Base-by-base conservation (phyloP, 2,329 filamentous ascomycete genomes). In the Calonectria pauciramosa region DNA sequence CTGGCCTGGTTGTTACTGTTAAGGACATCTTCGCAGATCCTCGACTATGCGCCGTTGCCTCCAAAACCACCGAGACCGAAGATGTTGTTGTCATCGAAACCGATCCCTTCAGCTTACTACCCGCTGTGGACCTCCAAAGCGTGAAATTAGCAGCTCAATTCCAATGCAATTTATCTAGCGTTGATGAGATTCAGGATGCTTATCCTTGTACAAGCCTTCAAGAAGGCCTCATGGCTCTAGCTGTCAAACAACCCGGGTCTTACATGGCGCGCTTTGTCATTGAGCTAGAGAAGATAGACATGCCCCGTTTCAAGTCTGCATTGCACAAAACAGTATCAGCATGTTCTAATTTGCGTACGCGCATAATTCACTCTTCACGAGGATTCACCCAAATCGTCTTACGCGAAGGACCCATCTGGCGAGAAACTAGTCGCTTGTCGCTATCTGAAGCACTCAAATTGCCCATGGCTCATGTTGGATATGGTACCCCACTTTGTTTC, bases 1-100 rank as follows among this genome's bases (percentile, higher is more conserved):
- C 2, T 7, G 60, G 69, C 0, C 7, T 72, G 3, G 11, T 28
- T 8, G 41, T 78, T 1, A 68, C 72, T 20, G 75, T 75, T 11
- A 70, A 72, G 3, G 64, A 68, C 8, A 44, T 78, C 2, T 74
- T 77, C 47, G 7, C 68, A 28, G 23, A 72, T 36, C 52, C 72
- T 47, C 3, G 73, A 26, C 2, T 65, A 68, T 20, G 41, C 23
- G 32, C 60, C 9, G 28, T 65, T 34, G 60, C 60, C 13, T 18
- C 26, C 6, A 65, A 65, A 11, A 13, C 26, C 6, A 34, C 20
- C 7, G 60, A 65, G 36, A 23, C 26, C 4, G 20, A 49, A 49
- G 60, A 49, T 47, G 9, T 32, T 11, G 13, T 47, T 3, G 1
- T 34, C 13, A 6, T 3, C n/a, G 28, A 65, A 18, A 18, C 20